Evolutionary conservation across 257 asterid species (phyloP).

Genomic region (Solanum piurae): DNA sequence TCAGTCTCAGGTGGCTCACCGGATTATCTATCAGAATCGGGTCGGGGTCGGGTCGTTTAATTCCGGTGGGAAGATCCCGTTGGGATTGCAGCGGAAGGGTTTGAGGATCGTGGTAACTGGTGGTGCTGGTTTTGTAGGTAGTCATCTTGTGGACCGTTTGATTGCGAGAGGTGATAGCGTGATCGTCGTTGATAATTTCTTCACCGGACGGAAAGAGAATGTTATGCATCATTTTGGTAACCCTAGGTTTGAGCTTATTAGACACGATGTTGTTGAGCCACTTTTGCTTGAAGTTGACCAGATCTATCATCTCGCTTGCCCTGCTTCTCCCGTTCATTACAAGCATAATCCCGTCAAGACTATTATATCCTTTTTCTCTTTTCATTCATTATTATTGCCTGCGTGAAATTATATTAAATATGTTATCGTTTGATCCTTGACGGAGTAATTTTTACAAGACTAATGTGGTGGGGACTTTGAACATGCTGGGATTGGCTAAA

Average conservation of each 20-base stretch:
- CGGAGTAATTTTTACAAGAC: constrained; percentile 56
- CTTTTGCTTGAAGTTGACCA: constrained; percentile 86
- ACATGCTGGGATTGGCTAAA: constrained; percentile 99
- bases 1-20: constrained; percentile 14
- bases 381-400: too few species aligned
- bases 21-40: constrained; percentile 41
- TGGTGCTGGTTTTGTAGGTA: constrained; percentile 95
- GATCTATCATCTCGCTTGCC: constrained; percentile 99
- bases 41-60: constrained; percentile 35
- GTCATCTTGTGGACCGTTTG: constrained; percentile 86
- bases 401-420: not conserved
- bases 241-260: constrained; percentile 77
- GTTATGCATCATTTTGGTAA: constrained; percentile 82
- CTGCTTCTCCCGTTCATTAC: constrained; percentile 97
- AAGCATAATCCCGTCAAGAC: constrained; percentile 96
- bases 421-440: not conserved
- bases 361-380: constrained; percentile 62
- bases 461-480: constrained; percentile 95
- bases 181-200: constrained; percentile 92
- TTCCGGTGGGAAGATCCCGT: constrained; percentile 78
- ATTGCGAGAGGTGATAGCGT: constrained; percentile 85
- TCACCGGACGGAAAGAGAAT: constrained; percentile 89
- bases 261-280: constrained; percentile 99
- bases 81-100: constrained; percentile 65
- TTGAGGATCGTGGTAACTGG: constrained; percentile 85